Conservation (phyloP, 2,329 filamentous ascomycete species). For the Aspergillus fumigatus region DNA sequence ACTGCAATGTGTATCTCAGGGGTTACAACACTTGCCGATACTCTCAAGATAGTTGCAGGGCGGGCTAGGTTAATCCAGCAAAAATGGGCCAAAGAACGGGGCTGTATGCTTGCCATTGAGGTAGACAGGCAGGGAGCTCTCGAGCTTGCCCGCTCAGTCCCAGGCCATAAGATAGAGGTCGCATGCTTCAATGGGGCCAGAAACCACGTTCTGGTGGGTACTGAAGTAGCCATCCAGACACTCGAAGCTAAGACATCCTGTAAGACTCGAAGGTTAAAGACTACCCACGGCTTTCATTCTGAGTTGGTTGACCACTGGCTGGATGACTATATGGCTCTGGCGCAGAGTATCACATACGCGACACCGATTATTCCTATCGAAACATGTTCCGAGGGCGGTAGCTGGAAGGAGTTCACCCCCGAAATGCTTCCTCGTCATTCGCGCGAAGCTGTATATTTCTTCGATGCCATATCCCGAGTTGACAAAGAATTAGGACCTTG, state of each 20-base stretch:
- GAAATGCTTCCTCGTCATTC: constrained; percentile 40
- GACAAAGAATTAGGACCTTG: constrained; percentile 19
- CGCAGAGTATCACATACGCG: constrained; percentile 24
- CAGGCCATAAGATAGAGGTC: constrained; percentile 21
- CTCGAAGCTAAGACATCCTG: constrained; percentile 9
- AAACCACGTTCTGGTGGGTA: constrained; percentile 42
- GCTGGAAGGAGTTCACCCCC: constrained; percentile 1
- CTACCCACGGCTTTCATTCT: constrained; percentile 49
- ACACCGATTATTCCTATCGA: constrained; percentile 27
- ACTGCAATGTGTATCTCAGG: constrained; percentile 32
- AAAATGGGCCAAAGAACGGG: constrained; percentile 29
- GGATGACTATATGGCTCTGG: constrained; percentile 21
- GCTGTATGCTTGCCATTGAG: constrained; percentile 33
- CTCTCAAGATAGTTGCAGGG: constrained; percentile 21
- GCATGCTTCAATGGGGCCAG: constrained; percentile 47
- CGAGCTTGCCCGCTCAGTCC: background rate
- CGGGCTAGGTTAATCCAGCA: constrained; percentile 29
- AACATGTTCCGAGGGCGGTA: constrained; percentile 6
- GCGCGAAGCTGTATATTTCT: constrained; percentile 45
- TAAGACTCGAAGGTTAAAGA: constrained; percentile 37
- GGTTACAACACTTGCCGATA: constrained; percentile 26
- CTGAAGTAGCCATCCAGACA: constrained; percentile 27
- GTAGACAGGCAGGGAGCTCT: constrained; percentile 16
- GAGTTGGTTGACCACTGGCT: constrained; percentile 36
- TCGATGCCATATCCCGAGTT: constrained; percentile 41